Evolutionary conservation across 106 monocot genomes (phyloP).

Genomic region (Phalaenopsis aphrodite): DNA sequence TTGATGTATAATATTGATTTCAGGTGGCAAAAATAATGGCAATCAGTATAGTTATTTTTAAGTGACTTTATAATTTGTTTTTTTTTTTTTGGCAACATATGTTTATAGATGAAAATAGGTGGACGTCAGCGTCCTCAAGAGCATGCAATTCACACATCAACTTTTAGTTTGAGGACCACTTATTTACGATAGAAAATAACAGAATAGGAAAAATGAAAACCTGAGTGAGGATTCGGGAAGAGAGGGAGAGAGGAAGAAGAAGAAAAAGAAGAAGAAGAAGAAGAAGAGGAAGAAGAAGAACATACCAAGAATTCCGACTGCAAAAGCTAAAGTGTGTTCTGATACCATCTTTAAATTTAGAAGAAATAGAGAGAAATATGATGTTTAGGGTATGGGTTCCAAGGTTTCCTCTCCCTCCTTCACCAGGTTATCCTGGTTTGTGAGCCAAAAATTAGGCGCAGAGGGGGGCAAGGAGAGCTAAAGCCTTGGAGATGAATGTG

Average conservation of each 20-base stretch:
- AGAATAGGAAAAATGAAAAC: neutral
- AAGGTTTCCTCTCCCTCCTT: too few relatives aligned
- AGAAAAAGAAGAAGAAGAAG: neutral
- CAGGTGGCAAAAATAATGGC: too few relatives aligned
- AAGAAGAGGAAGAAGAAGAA: neutral
- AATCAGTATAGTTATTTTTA: too few relatives aligned
- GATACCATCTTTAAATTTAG: neutral
- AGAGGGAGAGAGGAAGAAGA: neutral
- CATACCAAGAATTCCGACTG: neutral
- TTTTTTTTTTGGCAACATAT: neutral
- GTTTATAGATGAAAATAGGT: neutral
- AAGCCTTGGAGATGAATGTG: neutral
- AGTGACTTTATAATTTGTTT: neutral
- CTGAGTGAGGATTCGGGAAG: neutral
- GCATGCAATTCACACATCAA: neutral
- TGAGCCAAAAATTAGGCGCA: too few relatives aligned
- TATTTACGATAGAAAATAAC: neutral
- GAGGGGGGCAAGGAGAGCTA: neutral
- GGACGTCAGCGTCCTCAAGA: neutral
- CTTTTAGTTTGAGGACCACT: neutral
- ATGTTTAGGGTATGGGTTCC: too few relatives aligned
- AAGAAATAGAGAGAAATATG: too few relatives aligned
- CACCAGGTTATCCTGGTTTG: too few relatives aligned
- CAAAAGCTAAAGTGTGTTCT: neutral
- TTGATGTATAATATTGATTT: too few relatives aligned